A percentile compares a stretch with the other conserved stretches of the same genome.
Conservation (phyloP, 108 stramenopile species). For the Nitzschia sp. region DNA sequence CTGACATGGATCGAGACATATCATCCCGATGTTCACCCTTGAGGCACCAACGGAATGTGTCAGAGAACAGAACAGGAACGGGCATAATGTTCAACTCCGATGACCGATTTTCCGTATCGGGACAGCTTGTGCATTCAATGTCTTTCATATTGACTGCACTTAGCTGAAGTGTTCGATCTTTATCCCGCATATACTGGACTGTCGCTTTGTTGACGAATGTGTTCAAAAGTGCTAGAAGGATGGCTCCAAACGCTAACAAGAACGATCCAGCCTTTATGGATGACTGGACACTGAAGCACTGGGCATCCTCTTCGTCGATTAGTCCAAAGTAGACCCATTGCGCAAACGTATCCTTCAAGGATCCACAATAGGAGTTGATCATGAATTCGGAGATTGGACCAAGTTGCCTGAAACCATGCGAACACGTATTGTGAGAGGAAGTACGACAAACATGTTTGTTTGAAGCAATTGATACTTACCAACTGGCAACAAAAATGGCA, state of each 20-base stretch:
- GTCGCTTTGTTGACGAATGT: slow-evolving; percentile 46
- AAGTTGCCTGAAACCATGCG: slow-evolving; percentile 37
- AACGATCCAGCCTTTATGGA: slow-evolving; percentile 57
- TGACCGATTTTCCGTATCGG: slow-evolving; percentile 24
- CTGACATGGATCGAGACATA: no score
- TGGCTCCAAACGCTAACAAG: slow-evolving; percentile 54
- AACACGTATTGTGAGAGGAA: neutral
- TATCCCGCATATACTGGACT: slow-evolving; percentile 38
- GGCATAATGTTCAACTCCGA: slow-evolving; percentile 25
- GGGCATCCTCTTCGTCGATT: slow-evolving; percentile 63
- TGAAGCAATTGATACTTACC: slow-evolving; percentile 24
- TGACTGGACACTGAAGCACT: slow-evolving; percentile 71
- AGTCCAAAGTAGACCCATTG: slow-evolving; percentile 63
- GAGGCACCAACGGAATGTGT: slow-evolving; percentile 46
- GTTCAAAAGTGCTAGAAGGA: slow-evolving; percentile 45
- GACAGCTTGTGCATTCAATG: neutral
- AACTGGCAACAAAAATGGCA: slow-evolving; percentile 63
- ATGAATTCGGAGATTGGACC: slow-evolving; percentile 68
- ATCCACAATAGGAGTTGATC: slow-evolving; percentile 69
- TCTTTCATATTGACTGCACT: neutral
- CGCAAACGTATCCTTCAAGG: slow-evolving; percentile 51
- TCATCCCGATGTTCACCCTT: neutral
- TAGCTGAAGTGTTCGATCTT: neutral
- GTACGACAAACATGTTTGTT: neutral
- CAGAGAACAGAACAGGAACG: slow-evolving; percentile 52